Evolutionary conservation across 2,329 filamentous ascomycete genomes (phyloP), one percentile per base, ranked within the genome.

Genomic region (Lasiodiplodia theobromae): DNA sequence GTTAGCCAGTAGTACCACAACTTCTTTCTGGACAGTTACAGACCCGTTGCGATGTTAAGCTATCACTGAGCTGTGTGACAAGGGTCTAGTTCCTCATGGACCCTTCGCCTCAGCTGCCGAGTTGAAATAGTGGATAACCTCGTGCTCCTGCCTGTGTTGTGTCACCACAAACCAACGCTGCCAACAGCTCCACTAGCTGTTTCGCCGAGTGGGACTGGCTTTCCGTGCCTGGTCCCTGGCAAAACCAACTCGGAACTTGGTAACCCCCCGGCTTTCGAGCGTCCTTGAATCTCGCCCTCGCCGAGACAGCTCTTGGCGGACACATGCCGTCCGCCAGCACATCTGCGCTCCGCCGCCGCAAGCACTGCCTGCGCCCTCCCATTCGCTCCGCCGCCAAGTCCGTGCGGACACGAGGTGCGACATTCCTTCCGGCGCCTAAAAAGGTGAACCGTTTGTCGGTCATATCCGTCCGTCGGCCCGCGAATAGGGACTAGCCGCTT

Each of bases 241-340:
- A 11, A 34, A 12, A 14, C 18, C 38, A n/a, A 49, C 38, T 34
- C 58, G 25, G 28, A 63, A 28, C 58, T 23, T 63, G 40, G 40
- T 63, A 37, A 34, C 31, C 58, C 58, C 23, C 47, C 40, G 44
- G n/a, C 37, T 14, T 51, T 23, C 40, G 37, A 28, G 58, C 23
- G 40, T 14, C 12, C 21, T 25, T 51, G 23, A 40, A 34, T 63
- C 58, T 63, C 58, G 58, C 58, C 40, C 23, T 63, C 58, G 16
- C 58, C 58, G 58, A 63, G 58, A 63, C 58, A 51, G 18, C 40
- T 34, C 40, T 51, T 63, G 25, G 58, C 40, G 7, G 11, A 44
- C 23, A 63, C 40, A 44, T 31, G 34, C 58, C 58, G 16, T 49
- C 58, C 58, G 58, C 40, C 23, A n/a, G 21, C 40, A 44, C 16